phyloP scores from a whole-genome alignment of 805 yeast genomes.

The Saccharomycopsis babjevae region DNA sequence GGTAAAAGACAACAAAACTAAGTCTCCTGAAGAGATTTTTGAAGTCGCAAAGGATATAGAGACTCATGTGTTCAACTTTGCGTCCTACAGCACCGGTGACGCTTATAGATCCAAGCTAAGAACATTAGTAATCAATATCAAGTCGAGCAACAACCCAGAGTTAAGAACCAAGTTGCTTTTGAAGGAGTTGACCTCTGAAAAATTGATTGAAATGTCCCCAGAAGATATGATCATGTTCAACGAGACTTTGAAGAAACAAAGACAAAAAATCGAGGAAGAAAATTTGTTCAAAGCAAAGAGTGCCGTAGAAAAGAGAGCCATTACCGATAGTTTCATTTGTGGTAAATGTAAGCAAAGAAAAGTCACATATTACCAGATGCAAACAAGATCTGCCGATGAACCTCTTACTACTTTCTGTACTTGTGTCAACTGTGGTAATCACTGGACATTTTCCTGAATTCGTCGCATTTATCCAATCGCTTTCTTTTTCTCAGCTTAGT shows the following conservation, averaged over 20 bases:
- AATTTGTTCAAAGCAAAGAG: slow-evolving; percentile 96
- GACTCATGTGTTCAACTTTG: slow-evolving; percentile 51
- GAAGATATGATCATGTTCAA: slow-evolving; percentile 96
- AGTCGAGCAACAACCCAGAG: slow-evolving; percentile 84
- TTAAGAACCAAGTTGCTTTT: slow-evolving; percentile 57
- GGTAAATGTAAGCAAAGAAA: slow-evolving; percentile 97
- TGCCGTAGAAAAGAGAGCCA: slow-evolving; percentile 91
- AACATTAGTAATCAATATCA: slow-evolving; percentile 74
- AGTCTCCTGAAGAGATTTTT: slow-evolving; percentile 45
- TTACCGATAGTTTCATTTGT: slow-evolving; percentile 92
- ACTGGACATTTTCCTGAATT: slow-evolving; percentile 85
- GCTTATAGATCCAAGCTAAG: slow-evolving; percentile 74
- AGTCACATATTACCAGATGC: slow-evolving; percentile 95
- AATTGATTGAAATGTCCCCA: slow-evolving; percentile 75
- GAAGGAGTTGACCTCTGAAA: slow-evolving; percentile 56
- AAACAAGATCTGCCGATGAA: slow-evolving; percentile 97
- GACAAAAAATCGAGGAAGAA: slow-evolving; percentile 76
- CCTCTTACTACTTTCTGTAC: slow-evolving; percentile 97
- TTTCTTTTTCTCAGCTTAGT: too few species aligned
- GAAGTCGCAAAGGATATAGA: slow-evolving; percentile 64
- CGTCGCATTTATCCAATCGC: too few species aligned
- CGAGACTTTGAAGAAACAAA: slow-evolving; percentile 73
- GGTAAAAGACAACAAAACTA: slow-evolving; percentile 61
- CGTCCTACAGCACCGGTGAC: slow-evolving; percentile 46
- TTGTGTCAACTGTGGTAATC: slow-evolving; percentile 93